Evolutionary conservation across 768 basidiomycete species (phyloP).

Genomic region (Postia placenta): DNA sequence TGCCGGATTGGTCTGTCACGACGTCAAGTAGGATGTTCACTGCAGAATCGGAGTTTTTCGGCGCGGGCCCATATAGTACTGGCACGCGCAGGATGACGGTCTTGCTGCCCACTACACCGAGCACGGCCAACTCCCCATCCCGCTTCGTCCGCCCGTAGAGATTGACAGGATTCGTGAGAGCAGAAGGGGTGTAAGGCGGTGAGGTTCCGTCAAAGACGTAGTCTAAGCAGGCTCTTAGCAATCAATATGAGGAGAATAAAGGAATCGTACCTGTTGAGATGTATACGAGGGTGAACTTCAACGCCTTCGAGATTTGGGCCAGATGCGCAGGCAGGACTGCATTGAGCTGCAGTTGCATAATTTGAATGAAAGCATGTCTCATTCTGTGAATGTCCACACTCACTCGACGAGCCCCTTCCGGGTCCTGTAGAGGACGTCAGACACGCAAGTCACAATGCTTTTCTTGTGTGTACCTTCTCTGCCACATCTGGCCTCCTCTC

Average conservation of each 20-base stretch:
- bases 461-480: conserved; percentile 80
- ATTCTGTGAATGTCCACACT: conserved; percentile 13
- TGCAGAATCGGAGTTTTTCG: conserved; percentile 81
- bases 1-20: conserved; percentile 81
- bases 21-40: conserved; percentile 86
- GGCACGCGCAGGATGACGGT: conserved; percentile 81
- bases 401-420: conserved; percentile 60
- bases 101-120: conserved; percentile 51
- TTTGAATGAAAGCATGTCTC: background rate
- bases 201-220: conserved; percentile 96
- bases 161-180: conserved; percentile 77
- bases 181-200: conserved; percentile 79
- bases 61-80: conserved; percentile 86
- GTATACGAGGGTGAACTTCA: conserved; percentile 73
- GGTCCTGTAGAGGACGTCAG: conserved; percentile 40
- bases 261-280: conserved; percentile 72
- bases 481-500: conserved; percentile 91
- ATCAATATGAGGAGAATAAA: background rate
- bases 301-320: conserved; percentile 53
- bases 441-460: too few relatives aligned
- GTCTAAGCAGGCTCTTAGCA: conserved; percentile 38
- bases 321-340: conserved; percentile 68
- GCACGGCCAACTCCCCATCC: conserved; percentile 78
- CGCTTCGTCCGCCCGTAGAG: conserved; percentile 85
- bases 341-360: conserved; percentile 54